These are phyloP conservation scores for Candida nemodendra DNA, from an alignment of 805 yeast species.

Conservation along the genomic window DNA sequence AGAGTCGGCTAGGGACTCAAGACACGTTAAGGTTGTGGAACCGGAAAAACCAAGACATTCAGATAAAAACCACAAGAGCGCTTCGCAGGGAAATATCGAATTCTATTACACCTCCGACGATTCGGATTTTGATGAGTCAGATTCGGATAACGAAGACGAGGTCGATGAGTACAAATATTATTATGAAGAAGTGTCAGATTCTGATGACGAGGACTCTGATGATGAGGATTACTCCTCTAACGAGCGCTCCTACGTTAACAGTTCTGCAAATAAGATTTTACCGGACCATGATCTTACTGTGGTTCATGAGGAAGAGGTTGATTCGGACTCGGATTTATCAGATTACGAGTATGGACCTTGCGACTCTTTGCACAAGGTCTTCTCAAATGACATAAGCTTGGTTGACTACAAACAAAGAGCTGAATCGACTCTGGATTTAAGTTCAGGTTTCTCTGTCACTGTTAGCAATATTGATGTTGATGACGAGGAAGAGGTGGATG, in stretches of 20 bases:
- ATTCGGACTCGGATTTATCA: constrained; percentile 5
- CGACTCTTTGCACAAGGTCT: constrained; percentile 8
- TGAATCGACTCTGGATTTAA: constrained; percentile 6
- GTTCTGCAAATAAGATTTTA: constrained; percentile 1
- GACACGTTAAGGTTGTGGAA: constrained; percentile 18
- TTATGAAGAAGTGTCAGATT: constrained; percentile 18
- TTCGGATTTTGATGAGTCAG: constrained; percentile 27
- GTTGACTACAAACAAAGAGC: too few relatives aligned
- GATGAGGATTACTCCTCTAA: too few relatives aligned
- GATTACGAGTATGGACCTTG: too few relatives aligned
- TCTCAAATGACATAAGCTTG: constrained; percentile 1
- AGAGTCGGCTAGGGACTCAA: constrained; percentile 17
- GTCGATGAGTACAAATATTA: constrained; percentile 21
- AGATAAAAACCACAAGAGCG: neutral
- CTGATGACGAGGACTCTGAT: constrained; percentile 16
- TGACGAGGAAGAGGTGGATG: constrained; percentile 12
- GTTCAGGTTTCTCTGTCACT: constrained; percentile 4
- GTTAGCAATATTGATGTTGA: constrained; percentile 4
- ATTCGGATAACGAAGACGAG: constrained; percentile 26
- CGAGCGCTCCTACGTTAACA: too few relatives aligned
- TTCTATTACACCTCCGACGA: constrained; percentile 25
- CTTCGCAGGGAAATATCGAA: constrained; percentile 15
- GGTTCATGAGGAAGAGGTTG: constrained; percentile 13
- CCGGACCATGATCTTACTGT: constrained; percentile 1
- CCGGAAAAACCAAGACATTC: constrained; percentile 12